Percentiles rank a stretch among this genome's conserved stretches.
Evolutionary conservation across 192 early-diverging fungal genomes (phyloP).

Genomic region (Irineochytrium annulatum): DNA sequence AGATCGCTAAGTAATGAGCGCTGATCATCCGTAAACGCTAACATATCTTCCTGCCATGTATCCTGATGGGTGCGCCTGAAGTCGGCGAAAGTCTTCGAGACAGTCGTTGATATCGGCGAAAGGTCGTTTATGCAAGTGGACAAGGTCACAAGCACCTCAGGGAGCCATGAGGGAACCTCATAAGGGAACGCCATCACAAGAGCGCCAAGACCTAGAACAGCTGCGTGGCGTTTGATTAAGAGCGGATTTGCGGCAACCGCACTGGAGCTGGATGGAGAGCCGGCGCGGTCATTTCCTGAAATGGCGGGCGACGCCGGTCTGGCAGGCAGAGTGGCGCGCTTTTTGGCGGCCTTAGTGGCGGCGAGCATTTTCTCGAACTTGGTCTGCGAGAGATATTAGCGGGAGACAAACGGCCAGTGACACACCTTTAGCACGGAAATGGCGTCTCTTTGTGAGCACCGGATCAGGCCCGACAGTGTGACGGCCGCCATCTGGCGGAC

Average conservation of each 20-base stretch:
- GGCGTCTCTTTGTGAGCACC: conserved; percentile 68
- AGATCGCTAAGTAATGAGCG: conserved; percentile 79
- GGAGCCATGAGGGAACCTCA: conserved; percentile 88
- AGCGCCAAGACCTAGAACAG: conserved; percentile 84
- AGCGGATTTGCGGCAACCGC: conserved; percentile 18
- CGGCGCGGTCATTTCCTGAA: conserved; percentile 13
- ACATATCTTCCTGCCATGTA: conserved; percentile 86
- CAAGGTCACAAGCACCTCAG: conserved; percentile 72
- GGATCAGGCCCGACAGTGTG: conserved; percentile 72
- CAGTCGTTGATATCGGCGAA: conserved; percentile 73
- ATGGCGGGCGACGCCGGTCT: not conserved
- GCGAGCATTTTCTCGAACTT: conserved; percentile 17
- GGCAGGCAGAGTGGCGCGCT: conserved; percentile 14
- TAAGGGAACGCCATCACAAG: conserved; percentile 91
- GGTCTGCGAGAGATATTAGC: not conserved
- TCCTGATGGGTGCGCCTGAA: conserved; percentile 94
- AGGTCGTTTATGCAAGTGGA: conserved; percentile 77
- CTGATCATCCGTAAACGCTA: conserved; percentile 71
- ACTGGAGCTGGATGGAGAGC: conserved; percentile 33
- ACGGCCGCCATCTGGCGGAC: conserved; percentile 70
- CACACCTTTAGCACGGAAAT: conserved; percentile 50
- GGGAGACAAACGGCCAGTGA: not conserved
- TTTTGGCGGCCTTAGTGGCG: conserved; percentile 20
- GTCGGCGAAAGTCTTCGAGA: conserved; percentile 84
- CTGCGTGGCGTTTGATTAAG: conserved; percentile 74